phyloP scores from a whole-genome alignment of 192 early-diverging fungal species.

The Backusella sp. region DNA sequence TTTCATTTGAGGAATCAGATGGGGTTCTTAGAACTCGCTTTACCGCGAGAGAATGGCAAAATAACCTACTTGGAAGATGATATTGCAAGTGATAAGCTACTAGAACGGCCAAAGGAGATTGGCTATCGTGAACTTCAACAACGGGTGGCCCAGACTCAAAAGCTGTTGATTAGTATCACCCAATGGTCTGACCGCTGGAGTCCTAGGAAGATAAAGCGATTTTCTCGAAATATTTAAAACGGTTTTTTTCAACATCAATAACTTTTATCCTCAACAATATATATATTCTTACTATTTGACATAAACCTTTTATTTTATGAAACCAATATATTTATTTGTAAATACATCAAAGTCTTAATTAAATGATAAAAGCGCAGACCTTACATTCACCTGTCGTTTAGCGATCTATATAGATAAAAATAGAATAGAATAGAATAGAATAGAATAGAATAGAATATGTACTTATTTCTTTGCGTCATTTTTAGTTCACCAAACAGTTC shows the following conservation, averaged over 20 bases:
- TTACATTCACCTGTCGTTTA: background rate
- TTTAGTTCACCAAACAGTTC: background rate
- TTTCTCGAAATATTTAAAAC: background rate
- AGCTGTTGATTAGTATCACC: background rate
- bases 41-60: constrained; percentile 16
- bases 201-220: constrained; percentile 11
- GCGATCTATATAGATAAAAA: background rate
- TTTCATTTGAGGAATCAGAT: constrained; percentile 11
- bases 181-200: constrained; percentile 27
- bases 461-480: background rate
- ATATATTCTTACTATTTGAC: background rate
- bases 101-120: constrained; percentile 17
- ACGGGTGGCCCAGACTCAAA: background rate
- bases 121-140: constrained; percentile 20
- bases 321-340: background rate
- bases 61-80: constrained; percentile 12
- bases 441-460: background rate
- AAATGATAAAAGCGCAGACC: background rate
- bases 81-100: background rate
- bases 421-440: background rate
- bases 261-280: background rate
- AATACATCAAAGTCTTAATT: background rate
- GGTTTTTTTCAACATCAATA: background rate
- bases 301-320: background rate
- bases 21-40: background rate